These are phyloP conservation scores for Prunus yedoensis DNA, from an alignment of 331 rosid species.

Conservation along the genomic window DNA sequence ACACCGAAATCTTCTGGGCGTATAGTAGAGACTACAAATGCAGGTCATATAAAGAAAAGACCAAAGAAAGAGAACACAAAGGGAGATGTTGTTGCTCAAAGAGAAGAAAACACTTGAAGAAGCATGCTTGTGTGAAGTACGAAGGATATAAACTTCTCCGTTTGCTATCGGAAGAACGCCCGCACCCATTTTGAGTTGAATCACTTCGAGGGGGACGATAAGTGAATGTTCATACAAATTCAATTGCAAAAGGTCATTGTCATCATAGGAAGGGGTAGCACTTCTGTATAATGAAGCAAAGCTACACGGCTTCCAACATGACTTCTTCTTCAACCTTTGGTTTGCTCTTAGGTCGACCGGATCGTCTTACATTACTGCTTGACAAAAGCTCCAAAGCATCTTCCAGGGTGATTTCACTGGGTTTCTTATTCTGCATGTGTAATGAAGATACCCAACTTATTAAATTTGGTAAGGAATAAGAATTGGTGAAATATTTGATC, in stretches of 20 bases:
- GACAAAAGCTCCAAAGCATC: slow-evolving; percentile 70
- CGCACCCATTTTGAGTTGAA: not conserved
- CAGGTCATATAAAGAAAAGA: not conserved
- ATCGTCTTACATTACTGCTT: slow-evolving; percentile 38
- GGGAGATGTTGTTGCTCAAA: too few species aligned
- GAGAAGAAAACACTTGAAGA: too few species aligned
- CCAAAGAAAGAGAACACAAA: too few species aligned
- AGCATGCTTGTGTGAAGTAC: not conserved
- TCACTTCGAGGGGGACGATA: not conserved
- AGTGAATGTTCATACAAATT: not conserved
- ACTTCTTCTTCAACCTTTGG: slow-evolving; percentile 46
- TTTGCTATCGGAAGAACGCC: not conserved
- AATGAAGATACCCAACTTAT: slow-evolving; percentile 3
- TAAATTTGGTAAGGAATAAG: not conserved
- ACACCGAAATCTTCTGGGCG: not conserved
- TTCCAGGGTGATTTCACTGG: slow-evolving; percentile 57
- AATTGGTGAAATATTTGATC: not conserved
- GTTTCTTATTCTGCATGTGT: slow-evolving; percentile 55
- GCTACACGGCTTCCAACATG: slow-evolving; percentile 43
- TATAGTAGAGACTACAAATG: not conserved
- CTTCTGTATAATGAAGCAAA: not conserved
- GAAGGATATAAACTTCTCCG: not conserved
- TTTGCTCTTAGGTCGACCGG: slow-evolving; percentile 68
- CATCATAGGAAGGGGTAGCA: not conserved
- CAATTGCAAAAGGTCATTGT: not conserved